Evolutionary conservation across 2,329 filamentous ascomycete genomes (phyloP), one percentile per base, ranked within the genome.

Genomic region (Penicillium sp.): DNA sequence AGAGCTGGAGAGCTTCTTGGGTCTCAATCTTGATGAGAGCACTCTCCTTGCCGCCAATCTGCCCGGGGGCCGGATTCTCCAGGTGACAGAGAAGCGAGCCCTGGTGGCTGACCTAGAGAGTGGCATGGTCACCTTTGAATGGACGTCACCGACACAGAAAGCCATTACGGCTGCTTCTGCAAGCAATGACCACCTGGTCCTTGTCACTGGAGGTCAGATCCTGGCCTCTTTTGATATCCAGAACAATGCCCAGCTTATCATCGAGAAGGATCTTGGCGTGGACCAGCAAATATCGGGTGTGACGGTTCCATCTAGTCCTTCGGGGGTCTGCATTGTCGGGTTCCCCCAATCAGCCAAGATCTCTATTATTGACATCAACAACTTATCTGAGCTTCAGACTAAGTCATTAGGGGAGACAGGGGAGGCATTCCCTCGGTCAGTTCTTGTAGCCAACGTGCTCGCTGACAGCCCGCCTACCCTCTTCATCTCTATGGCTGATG

Each of bases 401-500:
- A 87, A 89, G 68, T 79, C 80, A 2, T 76, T 93, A 13, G 79
- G 81, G 1, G 71, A 84, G 26, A 87, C 93, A 56, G 87, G 86
- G 44, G 84, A 89, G 8, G 91, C 91, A 0, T 87, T 97, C 27
- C 93, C 95, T 1, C 84, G 93, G 60, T 91, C 92, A 51, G 82
- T 98, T 27, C 85, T 88, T 0, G 82, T 98, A 8, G 88, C 90
- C 5, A 87, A 93, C 59, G 82, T 98, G 4, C 83, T 97, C 31
- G 71, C 75, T 13, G 74, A 81, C 45, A 87, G 88, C 14, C 80
- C 82, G 7, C 89, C 91, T 0, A 96, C 90, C 0, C 81, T 99
- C 0, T 90, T 99, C 59, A 84, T 96, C 31, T 90, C 93, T 13
- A 90, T 97, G 84, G 91, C 96, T 48, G 93, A 98, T 74, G 95